Conservation (phyloP, 164 flowering plant genomes). For the Stephania cephalantha region DNA sequence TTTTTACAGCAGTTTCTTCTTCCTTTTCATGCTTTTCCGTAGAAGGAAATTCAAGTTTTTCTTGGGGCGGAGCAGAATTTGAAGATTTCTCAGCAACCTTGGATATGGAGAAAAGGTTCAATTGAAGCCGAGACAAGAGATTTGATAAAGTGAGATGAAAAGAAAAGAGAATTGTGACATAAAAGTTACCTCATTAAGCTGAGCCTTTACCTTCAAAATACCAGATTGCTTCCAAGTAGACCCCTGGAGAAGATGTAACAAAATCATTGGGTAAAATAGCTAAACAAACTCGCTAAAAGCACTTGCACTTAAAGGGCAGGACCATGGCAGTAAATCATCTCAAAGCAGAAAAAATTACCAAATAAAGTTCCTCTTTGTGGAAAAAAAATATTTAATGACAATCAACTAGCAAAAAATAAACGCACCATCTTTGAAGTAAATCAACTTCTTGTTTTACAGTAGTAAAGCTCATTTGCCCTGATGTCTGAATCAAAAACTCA, state of each 20-base stretch:
- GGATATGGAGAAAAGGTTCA: slow-evolving; percentile 8
- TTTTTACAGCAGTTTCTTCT: slow-evolving; percentile 8
- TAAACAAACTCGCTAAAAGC: not conserved
- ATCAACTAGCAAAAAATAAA: not conserved
- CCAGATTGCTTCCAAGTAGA: slow-evolving; percentile 20
- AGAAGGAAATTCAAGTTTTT: slow-evolving; percentile 17
- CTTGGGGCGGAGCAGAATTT: slow-evolving; percentile 27
- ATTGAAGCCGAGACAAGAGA: not conserved
- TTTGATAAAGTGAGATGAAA: not conserved
- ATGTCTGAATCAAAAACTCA: no score
- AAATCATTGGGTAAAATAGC: not conserved
- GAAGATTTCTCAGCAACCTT: slow-evolving; percentile 40
- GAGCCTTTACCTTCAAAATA: slow-evolving; percentile 33
- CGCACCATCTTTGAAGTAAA: not conserved
- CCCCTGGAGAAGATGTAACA: slow-evolving; percentile 24
- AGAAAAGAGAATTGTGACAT: not conserved
- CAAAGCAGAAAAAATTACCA: not conserved
- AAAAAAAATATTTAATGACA: not conserved
- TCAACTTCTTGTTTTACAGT: not conserved
- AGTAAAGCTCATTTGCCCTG: no score
- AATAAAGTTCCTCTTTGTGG: not conserved
- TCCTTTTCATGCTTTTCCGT: slow-evolving; percentile 17
- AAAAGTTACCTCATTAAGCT: slow-evolving; percentile 32
- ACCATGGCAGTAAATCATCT: not conserved
- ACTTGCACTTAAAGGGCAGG: not conserved